These are phyloP conservation scores for Arthrinium phaeospermum DNA, from an alignment of 2,329 filamentous ascomycete species.

Conservation along the genomic window DNA sequence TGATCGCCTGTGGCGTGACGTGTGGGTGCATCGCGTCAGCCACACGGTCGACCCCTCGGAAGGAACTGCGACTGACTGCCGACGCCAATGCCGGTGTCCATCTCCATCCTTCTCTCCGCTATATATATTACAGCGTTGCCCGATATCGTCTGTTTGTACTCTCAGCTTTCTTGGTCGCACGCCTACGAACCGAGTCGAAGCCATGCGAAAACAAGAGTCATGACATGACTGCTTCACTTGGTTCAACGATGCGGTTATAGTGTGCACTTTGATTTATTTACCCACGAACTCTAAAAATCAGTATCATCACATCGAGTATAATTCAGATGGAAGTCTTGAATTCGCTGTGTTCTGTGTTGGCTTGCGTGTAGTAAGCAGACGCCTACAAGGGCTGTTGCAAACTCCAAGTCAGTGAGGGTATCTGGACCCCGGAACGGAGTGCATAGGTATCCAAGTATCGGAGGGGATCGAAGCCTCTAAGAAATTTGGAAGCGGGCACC, in stretches of 20 bases:
- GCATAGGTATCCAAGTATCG: not conserved
- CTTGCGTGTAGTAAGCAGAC: constrained; percentile 7
- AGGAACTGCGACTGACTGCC: not conserved
- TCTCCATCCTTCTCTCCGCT: not conserved
- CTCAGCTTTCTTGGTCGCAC: not conserved
- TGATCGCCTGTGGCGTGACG: not conserved
- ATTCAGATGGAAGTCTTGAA: constrained; percentile 16
- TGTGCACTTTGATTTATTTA: not conserved
- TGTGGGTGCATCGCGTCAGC: not conserved
- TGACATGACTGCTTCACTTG: not conserved
- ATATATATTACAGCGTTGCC: not conserved
- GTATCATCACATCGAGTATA: not conserved
- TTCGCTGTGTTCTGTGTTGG: not conserved
- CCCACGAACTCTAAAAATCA: not conserved
- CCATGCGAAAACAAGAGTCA: not conserved
- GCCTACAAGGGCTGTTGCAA: not conserved
- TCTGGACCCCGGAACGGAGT: not conserved
- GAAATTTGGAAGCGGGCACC: not conserved
- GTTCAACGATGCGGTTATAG: not conserved
- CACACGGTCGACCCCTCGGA: not conserved
- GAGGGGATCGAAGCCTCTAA: not conserved
- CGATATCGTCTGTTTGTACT: not conserved
- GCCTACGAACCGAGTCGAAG: not conserved
- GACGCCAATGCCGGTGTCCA: constrained; percentile 12
- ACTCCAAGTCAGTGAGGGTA: not conserved